These are phyloP conservation scores for Fusarium neocosmosporiellum DNA, from an alignment of 2,329 filamentous ascomycete genomes.

Conservation along the genomic window DNA sequence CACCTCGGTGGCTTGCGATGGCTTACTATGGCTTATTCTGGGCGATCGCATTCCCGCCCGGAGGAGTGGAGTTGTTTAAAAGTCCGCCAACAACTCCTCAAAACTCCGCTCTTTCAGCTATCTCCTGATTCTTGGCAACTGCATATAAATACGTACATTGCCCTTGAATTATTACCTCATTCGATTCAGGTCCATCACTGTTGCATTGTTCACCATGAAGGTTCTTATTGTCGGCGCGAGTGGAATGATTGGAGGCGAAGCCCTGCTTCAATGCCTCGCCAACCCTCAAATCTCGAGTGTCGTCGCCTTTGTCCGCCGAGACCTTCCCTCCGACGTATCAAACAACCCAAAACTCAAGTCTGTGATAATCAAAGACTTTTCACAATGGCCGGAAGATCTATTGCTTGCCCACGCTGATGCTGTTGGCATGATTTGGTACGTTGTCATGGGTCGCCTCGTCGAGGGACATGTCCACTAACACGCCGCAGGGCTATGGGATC, in stretches of 20 bases:
- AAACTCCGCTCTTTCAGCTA: background rate
- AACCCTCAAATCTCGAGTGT: constrained; percentile 45
- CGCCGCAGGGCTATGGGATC: constrained; percentile 34
- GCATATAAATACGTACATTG: background rate
- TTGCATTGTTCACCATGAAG: constrained; percentile 44
- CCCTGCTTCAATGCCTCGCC: constrained; percentile 47
- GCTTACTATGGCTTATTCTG: background rate
- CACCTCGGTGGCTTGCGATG: background rate
- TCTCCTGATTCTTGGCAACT: background rate
- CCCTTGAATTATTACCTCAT: background rate
- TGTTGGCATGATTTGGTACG: constrained; percentile 40
- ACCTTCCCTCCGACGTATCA: constrained; percentile 34
- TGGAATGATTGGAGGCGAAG: constrained; percentile 49
- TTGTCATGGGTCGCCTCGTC: background rate
- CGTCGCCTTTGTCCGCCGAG: constrained; percentile 47
- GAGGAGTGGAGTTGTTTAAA: background rate
- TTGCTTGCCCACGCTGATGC: constrained; percentile 29
- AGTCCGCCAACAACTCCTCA: background rate
- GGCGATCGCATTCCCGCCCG: background rate
- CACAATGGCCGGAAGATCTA: constrained; percentile 27
- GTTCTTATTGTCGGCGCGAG: constrained; percentile 50
- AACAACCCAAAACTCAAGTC: constrained; percentile 24
- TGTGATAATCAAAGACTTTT: constrained; percentile 35
- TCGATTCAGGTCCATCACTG: rapidly evolving
- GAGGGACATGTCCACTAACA: background rate